phyloP scores from a whole-genome alignment of 208 protist genomes.

The Trypanosoma platydactyli region DNA sequence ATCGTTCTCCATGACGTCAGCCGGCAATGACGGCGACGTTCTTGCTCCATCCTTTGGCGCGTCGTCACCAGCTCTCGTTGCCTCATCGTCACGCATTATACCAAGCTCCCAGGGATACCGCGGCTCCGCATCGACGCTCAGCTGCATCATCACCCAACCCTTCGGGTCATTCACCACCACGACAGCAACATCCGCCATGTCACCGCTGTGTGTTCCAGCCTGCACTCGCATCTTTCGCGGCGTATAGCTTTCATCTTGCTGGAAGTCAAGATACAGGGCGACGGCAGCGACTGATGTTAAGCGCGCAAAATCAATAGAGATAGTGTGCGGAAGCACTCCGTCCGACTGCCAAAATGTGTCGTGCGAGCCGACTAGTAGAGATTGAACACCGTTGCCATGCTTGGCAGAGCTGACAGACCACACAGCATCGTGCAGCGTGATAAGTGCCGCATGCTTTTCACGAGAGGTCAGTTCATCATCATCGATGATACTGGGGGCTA shows the following conservation, averaged over 20 bases:
- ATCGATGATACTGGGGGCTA: constrained; percentile 17
- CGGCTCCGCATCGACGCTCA: constrained; percentile 17
- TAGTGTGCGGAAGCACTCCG: constrained; percentile 74
- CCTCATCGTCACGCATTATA: constrained; percentile 5
- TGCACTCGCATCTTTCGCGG: constrained; percentile 62
- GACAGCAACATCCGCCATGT: constrained; percentile 63
- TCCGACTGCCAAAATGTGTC: constrained; percentile 91
- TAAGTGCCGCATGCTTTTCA: constrained; percentile 25
- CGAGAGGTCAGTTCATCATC: constrained; percentile 21
- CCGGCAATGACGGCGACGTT: neutral
- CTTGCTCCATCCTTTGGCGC: constrained; percentile 2
- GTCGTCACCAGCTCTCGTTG: neutral
- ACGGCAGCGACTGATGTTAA: constrained; percentile 56
- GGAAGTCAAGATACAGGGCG: constrained; percentile 66
- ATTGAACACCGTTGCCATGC: constrained; percentile 81
- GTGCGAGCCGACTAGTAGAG: constrained; percentile 48
- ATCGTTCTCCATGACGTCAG: constrained; percentile 13
- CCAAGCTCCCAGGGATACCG: neutral
- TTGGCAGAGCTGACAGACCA: constrained; percentile 89
- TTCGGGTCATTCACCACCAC: constrained; percentile 43
- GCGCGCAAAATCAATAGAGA: constrained; percentile 62
- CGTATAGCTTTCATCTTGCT: constrained; percentile 88
- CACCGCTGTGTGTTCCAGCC: constrained; percentile 62
- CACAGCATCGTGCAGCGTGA: constrained; percentile 38
- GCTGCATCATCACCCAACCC: constrained; percentile 63